Base-by-base conservation (phyloP, 495 filamentous ascomycete genomes). In the Poronia punctata region DNA sequence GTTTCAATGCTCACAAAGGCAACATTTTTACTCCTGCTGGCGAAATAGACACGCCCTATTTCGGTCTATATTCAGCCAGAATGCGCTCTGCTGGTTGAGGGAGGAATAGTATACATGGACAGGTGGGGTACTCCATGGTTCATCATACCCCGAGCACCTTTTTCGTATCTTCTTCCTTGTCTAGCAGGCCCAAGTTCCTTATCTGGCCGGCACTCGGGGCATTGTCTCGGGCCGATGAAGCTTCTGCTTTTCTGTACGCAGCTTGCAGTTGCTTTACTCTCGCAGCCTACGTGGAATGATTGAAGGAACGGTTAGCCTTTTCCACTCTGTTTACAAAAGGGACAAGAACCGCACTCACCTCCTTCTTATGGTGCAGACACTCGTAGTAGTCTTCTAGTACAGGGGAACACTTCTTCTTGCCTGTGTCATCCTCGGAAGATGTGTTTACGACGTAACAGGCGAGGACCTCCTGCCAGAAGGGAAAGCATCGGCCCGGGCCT, bases 281-380 rank as follows among this genome's bases (percentile, higher is more conserved):
- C 30, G 84, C 75, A 52, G 76, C 79, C 90, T 98, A 56, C 56
- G 28, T n/a, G 31, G 28, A 19, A 46, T 27, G n/a, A 18, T 26
- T 10, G 30, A 40, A 26, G 19, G 15, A 19, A 40, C 3, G n/a
- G n/a, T n/a, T n/a, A n/a, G n/a, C n/a, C n/a, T n/a, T n/a, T n/a
- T n/a, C n/a, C n/a, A n/a, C n/a, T n/a, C n/a, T n/a, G n/a, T n/a
- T n/a, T n/a, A 34, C 23, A 20, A 23, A 26, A 28, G 17, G 43
- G 27, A 20, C 3, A 8, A 38, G 3, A 35, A 34, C 18, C 22
- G 12, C 18, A 46, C 76, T 50, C 51, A 95, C 92, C 86, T 98
- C 92, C 70, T 97, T 96, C 67, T 76, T 83, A 73, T 98, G 92
- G 61, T 98, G 90, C 57, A 98, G 72, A 70, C 93, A 98, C 71